phyloP scores from a whole-genome alignment of 2,329 filamentous ascomycete species.

The Trichophyton equinum region DNA sequence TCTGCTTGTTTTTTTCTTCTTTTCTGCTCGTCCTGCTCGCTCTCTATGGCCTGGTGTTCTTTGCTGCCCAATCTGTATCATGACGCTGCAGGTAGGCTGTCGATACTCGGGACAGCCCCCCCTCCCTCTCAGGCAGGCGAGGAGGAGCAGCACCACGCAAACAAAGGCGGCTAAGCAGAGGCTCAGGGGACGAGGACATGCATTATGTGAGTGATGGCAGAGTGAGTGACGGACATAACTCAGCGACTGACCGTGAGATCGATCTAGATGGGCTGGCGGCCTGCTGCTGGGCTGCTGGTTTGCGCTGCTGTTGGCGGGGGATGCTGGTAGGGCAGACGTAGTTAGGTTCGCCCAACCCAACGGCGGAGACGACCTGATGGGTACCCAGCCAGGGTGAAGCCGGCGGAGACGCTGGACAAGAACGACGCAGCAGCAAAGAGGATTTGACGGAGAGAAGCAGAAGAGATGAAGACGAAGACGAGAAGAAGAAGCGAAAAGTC shows the following conservation, averaged over 20 bases:
- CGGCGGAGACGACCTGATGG: background rate
- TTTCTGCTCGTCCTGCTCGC: background rate
- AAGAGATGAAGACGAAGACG: background rate
- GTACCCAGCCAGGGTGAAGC: background rate
- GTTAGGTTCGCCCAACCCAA: background rate
- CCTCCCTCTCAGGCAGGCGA: background rate
- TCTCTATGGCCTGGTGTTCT: background rate
- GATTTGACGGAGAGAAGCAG: background rate
- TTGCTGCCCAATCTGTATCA: conserved; percentile 5
- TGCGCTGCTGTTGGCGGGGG: background rate
- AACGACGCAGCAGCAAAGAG: background rate
- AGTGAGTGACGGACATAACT: background rate
- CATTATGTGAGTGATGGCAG: background rate
- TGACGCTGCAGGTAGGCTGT: background rate
- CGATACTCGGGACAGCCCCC: background rate
- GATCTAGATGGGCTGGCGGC: background rate
- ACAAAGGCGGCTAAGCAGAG: background rate
- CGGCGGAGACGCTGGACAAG: background rate
- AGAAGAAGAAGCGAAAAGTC: conserved; percentile 1
- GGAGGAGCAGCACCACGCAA: background rate
- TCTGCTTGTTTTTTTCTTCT: background rate
- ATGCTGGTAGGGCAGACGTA: background rate
- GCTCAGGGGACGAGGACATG: background rate
- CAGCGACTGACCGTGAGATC: no score
- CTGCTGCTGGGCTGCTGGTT: background rate